Evolutionary conservation across 768 basidiomycete genomes (phyloP), one percentile per base, ranked within the genome.

Genomic region (Lenzites betulinus): DNA sequence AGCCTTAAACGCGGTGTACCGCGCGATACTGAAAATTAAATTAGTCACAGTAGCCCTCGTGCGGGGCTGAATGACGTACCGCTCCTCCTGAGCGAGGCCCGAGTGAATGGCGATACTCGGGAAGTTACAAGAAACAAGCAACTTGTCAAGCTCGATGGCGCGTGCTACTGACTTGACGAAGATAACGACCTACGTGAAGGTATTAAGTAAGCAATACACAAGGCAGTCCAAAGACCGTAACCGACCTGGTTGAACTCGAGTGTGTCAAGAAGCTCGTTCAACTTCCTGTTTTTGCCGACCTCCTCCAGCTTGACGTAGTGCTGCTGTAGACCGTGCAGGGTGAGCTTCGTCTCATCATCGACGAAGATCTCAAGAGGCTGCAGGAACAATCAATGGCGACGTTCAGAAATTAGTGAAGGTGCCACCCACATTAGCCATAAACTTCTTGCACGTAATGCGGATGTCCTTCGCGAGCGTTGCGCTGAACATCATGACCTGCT

Each of bases 401-500:
- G 33, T 8, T 16, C 15, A 22, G n/a, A 7, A 16, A 11, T 51
- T 2, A 33, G n/a, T 0, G 8, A 3, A 16, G 18, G 25, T n/a
- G 22, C 44, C n/a, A 83, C 95, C 64, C 69, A 98, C 97, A 72
- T 93, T 96, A 33, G 92, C 92, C 97, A 99, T 99, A 76, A 99
- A 99, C 74, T 99, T 98, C 80, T 98, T 98, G 86, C 97, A 99
- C 0, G 97, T 98, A 7, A 88, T 83, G 58, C 97, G 84, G 59
- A 99, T 96, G 66, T 98, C 97, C 81, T 99, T 98, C 58, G 93
- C 87, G 62, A 99, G 78, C 1, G 97, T 99, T 41, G 97, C 97
- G 69, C 94, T 96, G 83, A 99, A 99, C 97, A 99, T 99, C 97
- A 99, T 99, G 67, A 99, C 97, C 83, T 99, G 96, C 81, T 99